These are phyloP conservation scores for Blastobotrys ciferrii DNA, from an alignment of 1,139 yeast species.

Conservation along the genomic window DNA sequence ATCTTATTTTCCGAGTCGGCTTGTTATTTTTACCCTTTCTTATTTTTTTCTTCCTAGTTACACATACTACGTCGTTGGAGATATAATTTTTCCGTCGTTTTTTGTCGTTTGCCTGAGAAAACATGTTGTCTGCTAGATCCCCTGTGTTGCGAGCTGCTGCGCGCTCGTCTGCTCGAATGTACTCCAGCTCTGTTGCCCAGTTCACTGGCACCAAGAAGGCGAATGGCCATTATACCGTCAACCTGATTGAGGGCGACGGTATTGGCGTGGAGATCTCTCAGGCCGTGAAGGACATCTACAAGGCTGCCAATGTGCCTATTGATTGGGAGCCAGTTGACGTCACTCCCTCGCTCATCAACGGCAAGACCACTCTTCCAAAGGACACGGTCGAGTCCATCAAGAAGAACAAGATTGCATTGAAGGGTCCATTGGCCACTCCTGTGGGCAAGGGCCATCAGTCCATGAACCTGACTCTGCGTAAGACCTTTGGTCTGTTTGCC, in stretches of 20 bases:
- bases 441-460: constrained; percentile 99
- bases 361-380: constrained; percentile 91
- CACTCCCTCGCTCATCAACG: constrained; percentile 87
- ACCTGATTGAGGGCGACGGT: constrained; percentile 98
- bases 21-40: background rate
- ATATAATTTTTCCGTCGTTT: background rate
- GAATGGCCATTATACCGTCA: constrained; percentile 72
- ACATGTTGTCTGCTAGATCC: constrained; percentile 3
- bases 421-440: constrained; percentile 98
- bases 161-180: constrained; percentile 27
- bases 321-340: constrained; percentile 98
- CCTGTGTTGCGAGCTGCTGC: constrained; percentile 9
- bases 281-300: constrained; percentile 86
- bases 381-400: constrained; percentile 90
- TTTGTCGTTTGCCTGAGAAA: background rate
- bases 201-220: constrained; percentile 57
- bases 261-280: constrained; percentile 94
- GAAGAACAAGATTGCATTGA: constrained; percentile 89
- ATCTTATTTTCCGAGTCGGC: background rate
- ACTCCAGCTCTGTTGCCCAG: constrained; percentile 54
- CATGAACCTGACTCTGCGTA: constrained; percentile 93
- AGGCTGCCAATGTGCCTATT: constrained; percentile 92
- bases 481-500: constrained; percentile 94
- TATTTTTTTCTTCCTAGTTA: constrained; percentile 10
- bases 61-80: too few relatives aligned